These are phyloP conservation scores for Penicillium verhagenii DNA, from an alignment of 495 filamentous ascomycete species.

Conservation along the genomic window DNA sequence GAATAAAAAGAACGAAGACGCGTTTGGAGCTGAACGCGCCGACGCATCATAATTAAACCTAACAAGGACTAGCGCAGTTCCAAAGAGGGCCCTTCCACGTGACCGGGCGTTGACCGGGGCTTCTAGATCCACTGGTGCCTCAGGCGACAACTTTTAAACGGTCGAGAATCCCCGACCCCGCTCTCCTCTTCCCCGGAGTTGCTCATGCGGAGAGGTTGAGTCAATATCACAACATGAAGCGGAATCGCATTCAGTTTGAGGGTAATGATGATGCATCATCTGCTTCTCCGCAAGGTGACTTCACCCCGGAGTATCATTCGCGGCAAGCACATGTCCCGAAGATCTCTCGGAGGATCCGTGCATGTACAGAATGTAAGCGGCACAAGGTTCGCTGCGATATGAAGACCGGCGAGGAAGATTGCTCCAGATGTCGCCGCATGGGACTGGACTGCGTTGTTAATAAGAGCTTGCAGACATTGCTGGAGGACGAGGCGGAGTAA, in stretches of 20 bases:
- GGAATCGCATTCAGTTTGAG: constrained; percentile 47
- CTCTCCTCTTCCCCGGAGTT: constrained; percentile 26
- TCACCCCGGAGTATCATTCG: constrained; percentile 34
- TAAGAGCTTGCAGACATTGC: constrained; percentile 54
- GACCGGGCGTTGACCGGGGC: not conserved
- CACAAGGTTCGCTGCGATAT: constrained; percentile 56
- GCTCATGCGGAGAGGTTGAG: constrained; percentile 20
- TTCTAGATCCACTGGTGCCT: constrained; percentile 13
- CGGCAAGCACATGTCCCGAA: constrained; percentile 44
- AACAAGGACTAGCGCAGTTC: not conserved
- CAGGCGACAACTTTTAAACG: constrained; percentile 16
- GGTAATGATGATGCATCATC: constrained; percentile 43
- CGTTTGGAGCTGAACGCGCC: constrained; percentile 24
- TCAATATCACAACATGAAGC: constrained; percentile 38
- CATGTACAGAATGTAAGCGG: constrained; percentile 55
- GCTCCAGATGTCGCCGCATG: constrained; percentile 51
- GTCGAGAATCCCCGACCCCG: constrained; percentile 29
- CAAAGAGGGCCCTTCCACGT: no score
- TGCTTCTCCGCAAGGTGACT: constrained; percentile 32
- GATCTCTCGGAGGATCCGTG: constrained; percentile 56
- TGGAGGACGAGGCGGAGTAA: constrained; percentile 52
- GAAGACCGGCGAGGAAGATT: constrained; percentile 43
- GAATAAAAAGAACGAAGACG: not conserved
- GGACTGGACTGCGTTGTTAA: constrained; percentile 53
- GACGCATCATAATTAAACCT: constrained; percentile 31